Evolutionary conservation across 495 filamentous ascomycete genomes (phyloP).

Genomic region (Neurospora intermedia): DNA sequence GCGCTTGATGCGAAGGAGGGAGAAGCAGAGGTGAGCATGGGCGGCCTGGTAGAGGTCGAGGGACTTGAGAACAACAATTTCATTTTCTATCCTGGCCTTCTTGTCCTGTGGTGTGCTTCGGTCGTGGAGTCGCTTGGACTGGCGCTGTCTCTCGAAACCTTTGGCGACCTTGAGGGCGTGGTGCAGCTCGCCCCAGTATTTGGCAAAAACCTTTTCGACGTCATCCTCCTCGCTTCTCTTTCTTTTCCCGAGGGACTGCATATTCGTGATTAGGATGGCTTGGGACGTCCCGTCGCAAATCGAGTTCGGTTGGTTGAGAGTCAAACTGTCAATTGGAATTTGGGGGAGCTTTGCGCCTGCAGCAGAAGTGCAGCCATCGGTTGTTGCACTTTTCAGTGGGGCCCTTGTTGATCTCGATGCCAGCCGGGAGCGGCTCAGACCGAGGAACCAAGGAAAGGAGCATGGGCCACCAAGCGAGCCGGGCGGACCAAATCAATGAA

Average conservation of each 20-base stretch:
- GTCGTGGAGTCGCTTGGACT: conserved; percentile 63
- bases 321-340: not conserved
- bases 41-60: conserved; percentile 58
- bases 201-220: conserved; percentile 44
- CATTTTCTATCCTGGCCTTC: conserved; percentile 50
- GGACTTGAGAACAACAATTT: conserved; percentile 61
- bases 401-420: not conserved
- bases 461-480: not conserved
- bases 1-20: conserved; percentile 60
- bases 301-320: not conserved
- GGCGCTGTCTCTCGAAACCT: conserved; percentile 83
- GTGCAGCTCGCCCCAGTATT: conserved; percentile 49
- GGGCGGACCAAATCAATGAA: not conserved
- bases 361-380: not conserved
- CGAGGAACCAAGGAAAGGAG: not conserved
- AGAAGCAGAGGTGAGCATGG: conserved; percentile 61
- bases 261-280: conserved; percentile 8
- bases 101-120: conserved; percentile 44
- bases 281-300: not conserved
- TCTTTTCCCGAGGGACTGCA: conserved; percentile 29
- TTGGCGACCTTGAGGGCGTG: conserved; percentile 68
- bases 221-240: conserved; percentile 28
- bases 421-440: not conserved
- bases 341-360: not conserved
- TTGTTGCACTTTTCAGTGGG: not conserved